Evolutionary conservation across 225 moss, liverwort and hornwort genomes (phyloP).

Genomic region (Polytrichum formosum): DNA sequence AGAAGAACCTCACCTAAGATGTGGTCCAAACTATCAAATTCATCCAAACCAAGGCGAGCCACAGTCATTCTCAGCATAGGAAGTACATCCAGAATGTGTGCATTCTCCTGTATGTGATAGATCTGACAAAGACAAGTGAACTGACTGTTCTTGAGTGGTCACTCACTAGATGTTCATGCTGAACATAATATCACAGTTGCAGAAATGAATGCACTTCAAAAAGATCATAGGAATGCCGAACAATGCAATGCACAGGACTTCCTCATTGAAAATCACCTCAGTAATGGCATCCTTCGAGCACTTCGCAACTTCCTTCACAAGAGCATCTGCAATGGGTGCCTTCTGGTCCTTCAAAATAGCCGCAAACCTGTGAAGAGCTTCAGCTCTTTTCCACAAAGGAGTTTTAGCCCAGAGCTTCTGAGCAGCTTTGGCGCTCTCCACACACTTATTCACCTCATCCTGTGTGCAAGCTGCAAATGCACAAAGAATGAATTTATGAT

Average conservation of each 20-base stretch:
- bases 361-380: constrained; percentile 66
- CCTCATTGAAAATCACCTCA: constrained; percentile 37
- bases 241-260: no score
- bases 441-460: constrained; percentile 70
- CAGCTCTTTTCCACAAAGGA: constrained; percentile 76
- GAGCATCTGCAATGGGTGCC: constrained; percentile 60
- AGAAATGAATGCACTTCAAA: background rate
- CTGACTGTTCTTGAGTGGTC: no score
- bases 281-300: constrained; percentile 65
- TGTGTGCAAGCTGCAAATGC: constrained; percentile 58
- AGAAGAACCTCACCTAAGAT: no score
- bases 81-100: no score
- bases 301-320: constrained; percentile 72
- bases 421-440: constrained; percentile 66
- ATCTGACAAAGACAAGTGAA: no score
- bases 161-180: no score
- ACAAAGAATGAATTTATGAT: background rate
- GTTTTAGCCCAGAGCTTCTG: constrained; percentile 85
- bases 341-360: constrained; percentile 75
- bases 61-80: no score
- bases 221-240: no score
- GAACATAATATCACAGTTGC: no score
- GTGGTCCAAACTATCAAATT: no score
- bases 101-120: no score
- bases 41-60: no score